These are phyloP conservation scores for Prototheca stagnorum DNA, from an alignment of 163 green algal genomes.

Conservation along the genomic window DNA sequence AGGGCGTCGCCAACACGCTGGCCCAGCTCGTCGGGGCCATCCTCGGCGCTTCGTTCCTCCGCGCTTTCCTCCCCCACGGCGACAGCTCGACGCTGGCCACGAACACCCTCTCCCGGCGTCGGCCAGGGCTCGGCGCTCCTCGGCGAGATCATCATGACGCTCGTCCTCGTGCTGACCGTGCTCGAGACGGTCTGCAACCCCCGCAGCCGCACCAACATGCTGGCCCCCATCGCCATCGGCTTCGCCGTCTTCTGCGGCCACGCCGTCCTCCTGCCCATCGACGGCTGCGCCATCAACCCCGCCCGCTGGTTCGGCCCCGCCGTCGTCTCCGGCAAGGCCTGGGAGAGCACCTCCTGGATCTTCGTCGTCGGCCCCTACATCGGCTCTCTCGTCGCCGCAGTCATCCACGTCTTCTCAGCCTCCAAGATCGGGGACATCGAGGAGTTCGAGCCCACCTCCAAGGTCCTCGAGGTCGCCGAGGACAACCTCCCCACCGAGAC, in stretches of 20 bases:
- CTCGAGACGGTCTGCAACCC: conserved; percentile 3
- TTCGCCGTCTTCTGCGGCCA: conserved; percentile 27
- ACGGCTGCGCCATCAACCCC: conserved; percentile 21
- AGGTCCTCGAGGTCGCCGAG: no score
- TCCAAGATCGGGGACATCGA: no score
- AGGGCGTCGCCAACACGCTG: conserved; percentile 6
- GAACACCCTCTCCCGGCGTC: conserved; percentile 7
- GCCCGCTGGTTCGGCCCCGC: conserved; percentile 19
- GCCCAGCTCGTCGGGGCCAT: conserved; percentile 15
- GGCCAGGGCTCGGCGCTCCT: conserved; percentile 11
- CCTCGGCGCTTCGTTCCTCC: conserved; percentile 9
- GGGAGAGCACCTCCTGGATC: conserved; percentile 10
- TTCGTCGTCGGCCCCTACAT: conserved; percentile 18
- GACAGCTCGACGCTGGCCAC: conserved; percentile 4
- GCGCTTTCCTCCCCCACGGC: not conserved
- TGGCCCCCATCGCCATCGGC: conserved; percentile 17
- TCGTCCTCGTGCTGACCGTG: conserved; percentile 6
- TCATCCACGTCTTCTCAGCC: conserved; percentile 16
- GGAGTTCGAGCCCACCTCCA: no score
- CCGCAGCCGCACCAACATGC: not conserved
- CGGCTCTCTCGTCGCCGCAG: conserved; percentile 4
- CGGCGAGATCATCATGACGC: conserved; percentile 19
- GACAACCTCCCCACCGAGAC: no score
- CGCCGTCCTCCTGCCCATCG: conserved; percentile 18
- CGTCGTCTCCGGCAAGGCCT: conserved; percentile 15